phyloP scores from a whole-genome alignment of 2,329 filamentous ascomycete species.

The Lachnum nothofagi region DNA sequence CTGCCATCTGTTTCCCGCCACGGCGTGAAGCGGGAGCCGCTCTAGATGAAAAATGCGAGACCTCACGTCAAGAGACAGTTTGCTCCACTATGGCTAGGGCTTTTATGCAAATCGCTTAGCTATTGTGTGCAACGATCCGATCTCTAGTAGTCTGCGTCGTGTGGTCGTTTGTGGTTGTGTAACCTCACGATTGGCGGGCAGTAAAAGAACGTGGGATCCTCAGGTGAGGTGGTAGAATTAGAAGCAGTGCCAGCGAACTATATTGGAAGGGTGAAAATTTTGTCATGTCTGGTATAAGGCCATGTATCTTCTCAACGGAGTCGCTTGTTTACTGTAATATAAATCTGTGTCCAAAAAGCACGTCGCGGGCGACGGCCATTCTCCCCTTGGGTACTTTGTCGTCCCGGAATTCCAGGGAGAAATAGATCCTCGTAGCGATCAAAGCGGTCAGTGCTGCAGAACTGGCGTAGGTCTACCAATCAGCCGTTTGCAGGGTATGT shows the following conservation, averaged over 20 bases:
- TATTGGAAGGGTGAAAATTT: neutral
- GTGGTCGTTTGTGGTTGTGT: conserved; percentile 15
- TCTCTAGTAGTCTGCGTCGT: conserved; percentile 2
- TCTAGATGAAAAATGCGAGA: conserved; percentile 7
- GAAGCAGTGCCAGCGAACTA: neutral
- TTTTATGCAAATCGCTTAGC: conserved; percentile 8
- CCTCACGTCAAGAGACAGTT: conserved; percentile 14
- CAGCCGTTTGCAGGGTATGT: conserved; percentile 20
- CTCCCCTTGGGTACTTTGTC: neutral
- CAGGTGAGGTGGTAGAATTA: neutral
- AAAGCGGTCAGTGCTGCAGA: conserved; percentile 18
- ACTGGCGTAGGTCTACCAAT: conserved; percentile 6
- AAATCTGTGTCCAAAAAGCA: neutral
- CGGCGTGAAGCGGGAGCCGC: conserved; percentile 3
- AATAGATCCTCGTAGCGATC: conserved; percentile 12
- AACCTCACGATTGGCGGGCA: conserved; percentile 11
- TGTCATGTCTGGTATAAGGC: conserved; percentile 11
- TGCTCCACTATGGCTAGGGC: conserved; percentile 9
- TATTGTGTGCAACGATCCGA: conserved; percentile 13
- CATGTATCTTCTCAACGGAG: neutral
- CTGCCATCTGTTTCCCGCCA: neutral
- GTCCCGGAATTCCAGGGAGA: neutral
- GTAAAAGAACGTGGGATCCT: neutral
- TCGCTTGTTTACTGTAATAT: neutral
- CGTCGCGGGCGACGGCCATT: neutral